Conservation (phyloP, 345 rosid species). For the Triadica sebifera region DNA sequence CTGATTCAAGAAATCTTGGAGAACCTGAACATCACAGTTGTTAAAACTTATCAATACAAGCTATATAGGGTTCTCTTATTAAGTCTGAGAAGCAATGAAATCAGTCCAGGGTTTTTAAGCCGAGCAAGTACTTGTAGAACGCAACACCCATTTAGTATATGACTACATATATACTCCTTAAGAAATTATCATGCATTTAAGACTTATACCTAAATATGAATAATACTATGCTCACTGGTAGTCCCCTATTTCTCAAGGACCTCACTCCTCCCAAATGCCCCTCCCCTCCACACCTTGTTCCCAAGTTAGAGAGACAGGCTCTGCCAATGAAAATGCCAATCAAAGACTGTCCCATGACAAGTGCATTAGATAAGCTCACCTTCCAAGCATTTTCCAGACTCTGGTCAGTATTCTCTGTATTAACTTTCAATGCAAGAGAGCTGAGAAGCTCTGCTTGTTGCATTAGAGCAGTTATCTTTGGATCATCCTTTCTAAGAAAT, state of each 20-base stretch:
- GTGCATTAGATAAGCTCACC: conserved; percentile 40
- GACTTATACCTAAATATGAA: not conserved
- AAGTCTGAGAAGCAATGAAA: not conserved
- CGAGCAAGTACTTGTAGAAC: not conserved
- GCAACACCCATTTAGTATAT: not conserved
- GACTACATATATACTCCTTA: not conserved
- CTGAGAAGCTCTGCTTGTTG: conserved; percentile 92
- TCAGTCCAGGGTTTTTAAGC: not conserved
- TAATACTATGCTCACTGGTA: not conserved
- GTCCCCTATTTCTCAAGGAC: not conserved
- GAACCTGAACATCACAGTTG: conserved; percentile 47
- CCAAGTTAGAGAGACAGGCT: not conserved
- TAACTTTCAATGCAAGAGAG: conserved; percentile 74
- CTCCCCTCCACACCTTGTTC: no score
- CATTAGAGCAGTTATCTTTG: conserved; percentile 72
- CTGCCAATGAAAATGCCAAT: not conserved
- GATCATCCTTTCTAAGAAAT: conserved; percentile 76
- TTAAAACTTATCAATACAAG: not conserved
- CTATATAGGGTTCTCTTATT: no score
- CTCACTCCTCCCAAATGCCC: not conserved
- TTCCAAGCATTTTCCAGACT: conserved; percentile 96
- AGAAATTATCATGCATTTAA: not conserved
- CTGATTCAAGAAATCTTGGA: conserved; percentile 69
- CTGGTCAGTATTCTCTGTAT: conserved; percentile 67
- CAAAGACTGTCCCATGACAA: not conserved